These are phyloP conservation scores for Knufia fluminis DNA, from an alignment of 2,329 filamentous ascomycete species.

Conservation along the genomic window DNA sequence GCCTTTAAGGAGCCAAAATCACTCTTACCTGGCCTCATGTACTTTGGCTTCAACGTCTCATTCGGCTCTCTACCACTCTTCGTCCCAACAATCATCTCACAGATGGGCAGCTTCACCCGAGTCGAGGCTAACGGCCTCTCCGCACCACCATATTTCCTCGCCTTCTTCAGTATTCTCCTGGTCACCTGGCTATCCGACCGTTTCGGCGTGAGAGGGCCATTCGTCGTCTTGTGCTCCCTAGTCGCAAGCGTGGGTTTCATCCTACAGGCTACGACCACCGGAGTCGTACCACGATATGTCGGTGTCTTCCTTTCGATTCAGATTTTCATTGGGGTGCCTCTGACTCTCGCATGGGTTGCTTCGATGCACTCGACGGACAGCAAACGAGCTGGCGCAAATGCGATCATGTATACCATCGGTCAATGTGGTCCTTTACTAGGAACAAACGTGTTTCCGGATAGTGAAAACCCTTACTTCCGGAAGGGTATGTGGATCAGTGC, in stretches of 20 bases:
- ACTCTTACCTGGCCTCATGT: conserved; percentile 45
- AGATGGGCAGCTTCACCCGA: conserved; percentile 56
- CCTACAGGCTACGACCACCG: conserved; percentile 50
- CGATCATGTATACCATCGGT: conserved; percentile 69
- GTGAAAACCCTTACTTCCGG: conserved; percentile 28
- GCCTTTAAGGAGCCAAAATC: conserved; percentile 38
- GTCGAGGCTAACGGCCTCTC: conserved; percentile 63
- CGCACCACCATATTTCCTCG: conserved; percentile 60
- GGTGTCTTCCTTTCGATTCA: conserved; percentile 49
- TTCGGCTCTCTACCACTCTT: conserved; percentile 58
- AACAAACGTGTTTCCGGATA: conserved; percentile 48
- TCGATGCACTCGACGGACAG: conserved; percentile 26
- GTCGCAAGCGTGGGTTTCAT: conserved; percentile 56
- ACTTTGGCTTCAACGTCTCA: conserved; percentile 55
- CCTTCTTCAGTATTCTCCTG: conserved; percentile 53
- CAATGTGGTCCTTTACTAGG: conserved; percentile 67
- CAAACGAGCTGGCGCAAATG: conserved; percentile 17
- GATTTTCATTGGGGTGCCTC: conserved; percentile 59
- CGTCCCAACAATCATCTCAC: conserved; percentile 51
- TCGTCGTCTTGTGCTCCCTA: conserved; percentile 48
- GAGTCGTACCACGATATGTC: conserved; percentile 41
- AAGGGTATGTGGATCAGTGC: conserved; percentile 32
- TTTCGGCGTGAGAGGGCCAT: conserved; percentile 53
- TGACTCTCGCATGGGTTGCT: conserved; percentile 61
- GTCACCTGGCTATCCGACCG: conserved; percentile 59